Evolutionary conservation across 169 alveolate species (phyloP).

Genomic region (Eimeria acervulina): DNA sequence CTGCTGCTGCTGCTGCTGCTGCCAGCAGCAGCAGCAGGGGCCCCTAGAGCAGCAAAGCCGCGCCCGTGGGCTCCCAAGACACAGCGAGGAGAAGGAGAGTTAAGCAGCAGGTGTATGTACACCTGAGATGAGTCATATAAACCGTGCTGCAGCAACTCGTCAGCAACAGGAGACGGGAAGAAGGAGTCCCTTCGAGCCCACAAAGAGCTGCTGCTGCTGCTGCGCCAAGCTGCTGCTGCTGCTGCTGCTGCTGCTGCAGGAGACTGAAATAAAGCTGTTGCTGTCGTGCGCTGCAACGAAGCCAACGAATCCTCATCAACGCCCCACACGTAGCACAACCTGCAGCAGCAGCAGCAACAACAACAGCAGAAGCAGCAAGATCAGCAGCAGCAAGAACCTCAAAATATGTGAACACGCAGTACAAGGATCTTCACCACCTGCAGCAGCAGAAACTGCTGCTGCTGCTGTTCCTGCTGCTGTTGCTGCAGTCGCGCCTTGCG

Average conservation of each 20-base stretch:
- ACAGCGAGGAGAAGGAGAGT: conserved; percentile 61
- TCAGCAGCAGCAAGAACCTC: conserved; percentile 15
- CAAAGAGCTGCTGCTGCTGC: background rate
- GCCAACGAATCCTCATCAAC: conserved; percentile 31
- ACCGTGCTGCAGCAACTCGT: conserved; percentile 69
- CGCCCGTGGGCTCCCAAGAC: background rate
- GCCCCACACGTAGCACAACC: conserved; percentile 50
- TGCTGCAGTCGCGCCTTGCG: too few species aligned
- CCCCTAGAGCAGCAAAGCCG: conserved; percentile 26
- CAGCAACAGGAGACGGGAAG: conserved; percentile 36
- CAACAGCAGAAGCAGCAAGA: conserved; percentile 42
- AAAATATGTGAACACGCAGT: background rate
- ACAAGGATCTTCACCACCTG: too few species aligned
- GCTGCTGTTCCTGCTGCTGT: too few species aligned
- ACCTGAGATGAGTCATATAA: background rate
- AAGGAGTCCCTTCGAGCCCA: conserved; percentile 16
- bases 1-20: conserved; percentile 58
- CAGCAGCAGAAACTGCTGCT: too few species aligned
- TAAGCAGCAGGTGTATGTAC: conserved; percentile 55
- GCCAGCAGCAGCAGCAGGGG: background rate
- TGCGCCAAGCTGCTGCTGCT: too few species aligned
- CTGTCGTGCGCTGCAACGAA: conserved; percentile 8
- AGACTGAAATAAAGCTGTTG: background rate
- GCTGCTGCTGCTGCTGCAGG: conserved; percentile 28
- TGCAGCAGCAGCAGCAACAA: conserved; percentile 58